These are phyloP conservation scores for Stromatinia cepivora DNA, from an alignment of 2,329 filamentous ascomycete species.

Conservation along the genomic window DNA sequence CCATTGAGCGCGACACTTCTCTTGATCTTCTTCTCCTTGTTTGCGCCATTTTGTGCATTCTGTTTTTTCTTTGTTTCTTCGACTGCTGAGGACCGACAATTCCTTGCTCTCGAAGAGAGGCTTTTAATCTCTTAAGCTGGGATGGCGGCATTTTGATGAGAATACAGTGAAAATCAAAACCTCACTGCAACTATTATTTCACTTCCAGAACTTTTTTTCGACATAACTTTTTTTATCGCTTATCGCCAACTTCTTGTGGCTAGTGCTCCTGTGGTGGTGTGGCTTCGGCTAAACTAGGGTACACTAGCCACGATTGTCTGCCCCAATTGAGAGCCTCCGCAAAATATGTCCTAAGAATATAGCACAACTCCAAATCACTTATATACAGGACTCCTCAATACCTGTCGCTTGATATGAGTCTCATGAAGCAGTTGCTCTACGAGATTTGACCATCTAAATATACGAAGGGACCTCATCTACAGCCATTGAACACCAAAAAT, in stretches of 20 bases:
- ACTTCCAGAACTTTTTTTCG: conserved; percentile 10
- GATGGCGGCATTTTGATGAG: conserved; percentile 76
- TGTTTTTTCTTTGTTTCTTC: conserved; percentile 90
- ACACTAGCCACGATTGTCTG: no score
- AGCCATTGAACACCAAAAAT: neutral
- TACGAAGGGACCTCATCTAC: neutral
- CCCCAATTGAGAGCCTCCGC: no score
- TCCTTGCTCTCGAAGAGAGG: conserved; percentile 84
- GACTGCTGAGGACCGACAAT: conserved; percentile 90
- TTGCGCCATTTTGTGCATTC: conserved; percentile 64
- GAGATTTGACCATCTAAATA: neutral
- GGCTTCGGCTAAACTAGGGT: neutral
- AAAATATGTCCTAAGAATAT: no score
- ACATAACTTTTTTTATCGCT: conserved; percentile 17
- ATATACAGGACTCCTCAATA: no score
- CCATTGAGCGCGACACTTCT: conserved; percentile 75
- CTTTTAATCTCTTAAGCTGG: conserved; percentile 93
- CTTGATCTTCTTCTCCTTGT: conserved; percentile 71
- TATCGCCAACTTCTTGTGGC: conserved; percentile 13
- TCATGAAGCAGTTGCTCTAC: neutral
- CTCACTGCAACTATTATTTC: conserved; percentile 3
- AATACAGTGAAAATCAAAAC: neutral
- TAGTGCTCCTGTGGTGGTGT: neutral
- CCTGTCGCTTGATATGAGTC: no score
- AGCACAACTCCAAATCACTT: no score